These are phyloP conservation scores for Chlorella sp. DNA, from an alignment of 139 green algal genomes.

Conservation along the genomic window DNA sequence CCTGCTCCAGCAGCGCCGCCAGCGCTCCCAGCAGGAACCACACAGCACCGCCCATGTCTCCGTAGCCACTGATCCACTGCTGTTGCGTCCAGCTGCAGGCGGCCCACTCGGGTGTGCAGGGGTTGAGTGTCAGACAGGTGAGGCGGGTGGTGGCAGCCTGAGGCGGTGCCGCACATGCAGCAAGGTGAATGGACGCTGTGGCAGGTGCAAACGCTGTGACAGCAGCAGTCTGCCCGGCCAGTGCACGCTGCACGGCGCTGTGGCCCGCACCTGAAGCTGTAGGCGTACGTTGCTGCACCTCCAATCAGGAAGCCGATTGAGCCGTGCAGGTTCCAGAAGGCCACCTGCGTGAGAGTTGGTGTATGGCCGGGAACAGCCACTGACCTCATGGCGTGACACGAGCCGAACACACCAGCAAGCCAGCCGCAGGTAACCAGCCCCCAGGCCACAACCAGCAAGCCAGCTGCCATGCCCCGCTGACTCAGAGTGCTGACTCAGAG, in stretches of 20 bases:
- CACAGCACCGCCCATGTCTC: neutral
- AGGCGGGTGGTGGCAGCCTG: neutral
- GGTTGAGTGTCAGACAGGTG: neutral
- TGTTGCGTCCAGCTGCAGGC: conserved; percentile 4
- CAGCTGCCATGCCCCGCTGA: too few relatives aligned
- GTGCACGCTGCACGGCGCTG: neutral
- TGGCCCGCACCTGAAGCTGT: neutral
- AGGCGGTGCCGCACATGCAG: neutral
- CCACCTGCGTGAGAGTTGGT: too few relatives aligned
- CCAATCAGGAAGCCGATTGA: conserved; percentile 25
- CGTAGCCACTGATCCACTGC: neutral
- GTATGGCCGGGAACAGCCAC: too few relatives aligned
- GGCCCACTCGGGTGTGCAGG: neutral
- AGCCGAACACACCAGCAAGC: too few relatives aligned
- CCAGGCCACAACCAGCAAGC: too few relatives aligned
- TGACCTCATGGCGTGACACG: too few relatives aligned
- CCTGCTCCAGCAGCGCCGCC: conserved; percentile 10
- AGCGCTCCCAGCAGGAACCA: conserved; percentile 16
- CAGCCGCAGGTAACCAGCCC: too few relatives aligned
- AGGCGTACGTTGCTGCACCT: conserved; percentile 1
- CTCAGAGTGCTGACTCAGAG: too few relatives aligned
- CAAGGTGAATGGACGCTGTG: neutral
- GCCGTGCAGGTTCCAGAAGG: conserved; percentile 23
- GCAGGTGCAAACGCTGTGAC: neutral
- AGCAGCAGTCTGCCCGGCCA: too few relatives aligned